A percentile compares a stretch with the other conserved stretches of the same genome.
Conservation (phyloP, 2,329 filamentous ascomycete species). For the Stagonosporopsis chrysanthemi region DNA sequence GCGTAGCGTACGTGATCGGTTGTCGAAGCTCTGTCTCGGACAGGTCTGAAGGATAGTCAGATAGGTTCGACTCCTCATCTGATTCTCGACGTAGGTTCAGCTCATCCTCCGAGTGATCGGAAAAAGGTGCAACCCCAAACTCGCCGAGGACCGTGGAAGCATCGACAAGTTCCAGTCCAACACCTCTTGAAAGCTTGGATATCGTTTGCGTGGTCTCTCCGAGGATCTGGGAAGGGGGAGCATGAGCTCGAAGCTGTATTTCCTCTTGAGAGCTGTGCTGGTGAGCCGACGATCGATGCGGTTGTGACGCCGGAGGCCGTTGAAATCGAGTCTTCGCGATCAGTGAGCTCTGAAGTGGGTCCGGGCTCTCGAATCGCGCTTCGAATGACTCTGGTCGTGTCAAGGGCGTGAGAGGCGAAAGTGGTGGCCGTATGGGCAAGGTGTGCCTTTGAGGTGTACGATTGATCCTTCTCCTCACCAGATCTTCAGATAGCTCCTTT, state of each 20-base stretch:
- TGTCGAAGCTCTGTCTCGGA: conserved; percentile 23
- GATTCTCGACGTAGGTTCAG: conserved; percentile 15
- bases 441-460: conserved; percentile 13
- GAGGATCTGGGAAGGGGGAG: conserved; percentile 13
- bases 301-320: conserved; percentile 4
- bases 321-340: conserved; percentile 13
- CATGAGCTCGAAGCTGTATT: conserved; percentile 13
- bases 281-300: conserved; percentile 7
- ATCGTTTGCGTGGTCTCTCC: neutral
- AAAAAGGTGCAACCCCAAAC: conserved; percentile 33
- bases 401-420: conserved; percentile 32
- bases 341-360: conserved; percentile 36
- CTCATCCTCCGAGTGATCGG: conserved; percentile 37
- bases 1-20: conserved; percentile 18
- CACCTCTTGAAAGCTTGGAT: neutral
- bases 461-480: neutral
- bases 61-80: conserved; percentile 20
- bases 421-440: conserved; percentile 19
- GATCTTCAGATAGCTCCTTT: neutral
- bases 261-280: conserved; percentile 14
- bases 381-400: conserved; percentile 2
- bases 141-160: conserved; percentile 25
- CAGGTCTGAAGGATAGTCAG: conserved; percentile 29
- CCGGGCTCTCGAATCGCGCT: conserved; percentile 40
- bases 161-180: neutral